phyloP scores from a whole-genome alignment of 2,329 filamentous ascomycete genomes.

The Elsinoe fawcettii region DNA sequence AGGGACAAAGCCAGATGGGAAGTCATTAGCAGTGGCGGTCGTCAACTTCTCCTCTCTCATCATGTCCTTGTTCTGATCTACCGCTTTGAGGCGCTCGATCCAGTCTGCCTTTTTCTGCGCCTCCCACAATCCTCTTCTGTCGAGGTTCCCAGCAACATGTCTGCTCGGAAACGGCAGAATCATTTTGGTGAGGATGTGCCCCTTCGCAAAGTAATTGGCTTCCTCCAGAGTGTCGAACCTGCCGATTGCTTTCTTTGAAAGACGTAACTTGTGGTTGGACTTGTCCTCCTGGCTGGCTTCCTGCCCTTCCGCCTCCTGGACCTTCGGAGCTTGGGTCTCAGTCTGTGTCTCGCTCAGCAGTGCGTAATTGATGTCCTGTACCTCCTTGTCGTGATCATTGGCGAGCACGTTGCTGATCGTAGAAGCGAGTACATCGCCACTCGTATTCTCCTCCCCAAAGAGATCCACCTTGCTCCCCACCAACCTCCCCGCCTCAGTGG shows the following conservation, averaged over 20 bases:
- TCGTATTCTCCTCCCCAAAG: not conserved
- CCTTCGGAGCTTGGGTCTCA: not conserved
- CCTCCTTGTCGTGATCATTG: not conserved
- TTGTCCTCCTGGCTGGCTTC: not conserved
- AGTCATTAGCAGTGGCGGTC: not conserved
- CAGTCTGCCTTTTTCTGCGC: not conserved
- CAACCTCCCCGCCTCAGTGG: not conserved
- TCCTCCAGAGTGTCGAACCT: not conserved
- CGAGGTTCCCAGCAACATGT: no score
- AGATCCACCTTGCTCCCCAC: not conserved
- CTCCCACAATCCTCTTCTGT: not conserved
- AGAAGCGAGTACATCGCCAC: not conserved
- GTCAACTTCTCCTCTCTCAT: not conserved
- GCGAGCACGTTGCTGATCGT: not conserved
- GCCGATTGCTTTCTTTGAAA: not conserved
- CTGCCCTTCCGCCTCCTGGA: not conserved
- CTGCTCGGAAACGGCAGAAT: no score
- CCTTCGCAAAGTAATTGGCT: conserved; percentile 1
- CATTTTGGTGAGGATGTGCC: not conserved
- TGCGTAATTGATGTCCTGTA: not conserved
- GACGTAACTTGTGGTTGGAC: not conserved
- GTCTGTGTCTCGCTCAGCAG: not conserved
- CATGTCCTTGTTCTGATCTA: not conserved
- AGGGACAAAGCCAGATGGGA: not conserved
- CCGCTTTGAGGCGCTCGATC: not conserved